Evolutionary conservation across 257 asterid species (phyloP).

Genomic region (Agastache rugosa): DNA sequence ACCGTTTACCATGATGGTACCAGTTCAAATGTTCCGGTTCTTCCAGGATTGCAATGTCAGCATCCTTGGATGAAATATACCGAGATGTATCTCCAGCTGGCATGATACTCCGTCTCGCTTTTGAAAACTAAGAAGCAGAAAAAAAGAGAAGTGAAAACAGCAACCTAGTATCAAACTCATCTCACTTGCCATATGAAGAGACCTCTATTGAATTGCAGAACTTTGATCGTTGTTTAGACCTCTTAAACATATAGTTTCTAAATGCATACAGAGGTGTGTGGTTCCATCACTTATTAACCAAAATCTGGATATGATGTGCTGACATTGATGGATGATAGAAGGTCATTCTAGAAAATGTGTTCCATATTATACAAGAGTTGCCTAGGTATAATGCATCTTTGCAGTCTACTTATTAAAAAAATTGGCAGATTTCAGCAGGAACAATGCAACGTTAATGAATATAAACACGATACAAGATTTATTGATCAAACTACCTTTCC

Average conservation of each 20-base stretch:
- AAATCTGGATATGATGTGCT: slow-evolving; percentile 5
- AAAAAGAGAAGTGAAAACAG: slow-evolving; percentile 22
- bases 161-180: slow-evolving; percentile 20
- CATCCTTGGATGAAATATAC: slow-evolving; percentile 88
- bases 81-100: slow-evolving; percentile 97
- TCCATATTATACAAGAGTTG: neutral
- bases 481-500: slow-evolving; percentile 70
- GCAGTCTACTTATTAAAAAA: neutral
- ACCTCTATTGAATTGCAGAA: neutral
- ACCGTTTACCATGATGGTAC: slow-evolving; percentile 99
- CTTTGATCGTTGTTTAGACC: neutral
- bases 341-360: slow-evolving; percentile 8
- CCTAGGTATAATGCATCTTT: neutral
- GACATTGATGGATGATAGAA: slow-evolving; percentile 18
- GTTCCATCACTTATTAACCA: neutral
- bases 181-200: slow-evolving; percentile 23
- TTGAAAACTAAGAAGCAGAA: slow-evolving; percentile 61
- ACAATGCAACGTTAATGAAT: neutral
- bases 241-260: neutral
- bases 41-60: slow-evolving; percentile 97
- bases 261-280: neutral
- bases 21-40: slow-evolving; percentile 99
- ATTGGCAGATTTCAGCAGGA: slow-evolving; percentile 4
- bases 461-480: slow-evolving; percentile 3
- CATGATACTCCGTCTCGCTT: slow-evolving; percentile 87